Evolutionary conservation across 345 rosid species (phyloP), one percentile per base, ranked within the genome.

Genomic region (Chamaenerion angustifolium): DNA sequence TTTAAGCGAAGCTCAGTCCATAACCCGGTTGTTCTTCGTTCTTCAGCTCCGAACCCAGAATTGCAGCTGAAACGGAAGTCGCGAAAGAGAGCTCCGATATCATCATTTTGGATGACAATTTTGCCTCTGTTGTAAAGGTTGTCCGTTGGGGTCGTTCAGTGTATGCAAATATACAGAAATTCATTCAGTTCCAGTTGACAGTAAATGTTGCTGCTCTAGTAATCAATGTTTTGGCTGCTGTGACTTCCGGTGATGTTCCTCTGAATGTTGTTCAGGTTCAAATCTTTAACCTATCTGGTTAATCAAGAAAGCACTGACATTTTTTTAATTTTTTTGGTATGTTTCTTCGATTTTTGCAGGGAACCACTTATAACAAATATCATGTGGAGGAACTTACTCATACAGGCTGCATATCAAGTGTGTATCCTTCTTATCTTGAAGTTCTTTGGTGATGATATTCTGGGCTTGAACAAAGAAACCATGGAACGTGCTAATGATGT

Each of bases 61-160:
- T n/a, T n/a, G n/a, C n/a, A n/a, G n/a, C n/a, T n/a, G 98, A 95
- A 55, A 90, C 98, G 2, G 98, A 90, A 79, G 96, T 86, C 55
- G 95, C 98, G 0, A 90, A 90, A 71, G 98, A 90, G 64, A 90
- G 90, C 67, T 90, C 98, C 0, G 95, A 90, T 60, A 86, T 90
- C 60, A 82, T 90, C 64, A 90, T 90, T n/a, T n/a, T n/a, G n/a
- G n/a, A n/a, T n/a, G n/a, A n/a, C n/a, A n/a, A n/a, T n/a, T n/a
- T n/a, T n/a, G n/a, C n/a, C n/a, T n/a, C n/a, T n/a, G n/a, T n/a
- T n/a, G n/a, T n/a, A n/a, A n/a, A n/a, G n/a, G n/a, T n/a, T n/a
- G n/a, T n/a, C n/a, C n/a, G n/a, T n/a, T n/a, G n/a, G n/a, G n/a
- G n/a, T n/a, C n/a, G n/a, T n/a, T n/a, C n/a, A n/a, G n/a, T n/a